These are phyloP conservation scores for Omphalea diandra DNA, from an alignment of 441 rosid genomes.

Conservation along the genomic window DNA sequence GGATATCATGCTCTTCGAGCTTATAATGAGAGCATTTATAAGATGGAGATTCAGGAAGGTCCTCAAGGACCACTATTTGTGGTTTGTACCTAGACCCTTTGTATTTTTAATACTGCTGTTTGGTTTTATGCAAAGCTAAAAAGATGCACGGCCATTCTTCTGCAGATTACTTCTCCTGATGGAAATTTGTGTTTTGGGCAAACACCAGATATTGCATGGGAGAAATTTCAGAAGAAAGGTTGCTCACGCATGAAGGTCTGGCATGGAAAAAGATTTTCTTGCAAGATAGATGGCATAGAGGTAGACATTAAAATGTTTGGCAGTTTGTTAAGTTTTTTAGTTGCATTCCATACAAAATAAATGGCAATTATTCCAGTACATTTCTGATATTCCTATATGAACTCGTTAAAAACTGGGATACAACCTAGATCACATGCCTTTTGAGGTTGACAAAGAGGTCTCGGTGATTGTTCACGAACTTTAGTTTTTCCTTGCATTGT, in stretches of 20 bases:
- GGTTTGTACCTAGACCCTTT: slow-evolving; percentile 40
- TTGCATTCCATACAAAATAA: background rate
- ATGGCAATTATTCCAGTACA: background rate
- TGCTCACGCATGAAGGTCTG: slow-evolving; percentile 49
- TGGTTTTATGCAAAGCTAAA: slow-evolving; percentile 16
- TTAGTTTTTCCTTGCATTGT: background rate
- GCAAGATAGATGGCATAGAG: slow-evolving; percentile 77
- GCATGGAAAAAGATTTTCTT: slow-evolving; percentile 78
- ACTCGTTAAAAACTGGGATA: background rate
- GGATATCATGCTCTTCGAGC: slow-evolving; percentile 74
- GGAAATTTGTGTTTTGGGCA: slow-evolving; percentile 66
- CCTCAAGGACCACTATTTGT: slow-evolving; percentile 76
- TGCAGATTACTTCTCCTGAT: slow-evolving; percentile 62
- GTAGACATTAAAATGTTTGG: slow-evolving; percentile 34
- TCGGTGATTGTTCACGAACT: background rate
- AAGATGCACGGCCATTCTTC: slow-evolving; percentile 1
- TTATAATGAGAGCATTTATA: slow-evolving; percentile 55
- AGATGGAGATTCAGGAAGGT: slow-evolving; percentile 76
- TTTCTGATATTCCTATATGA: background rate
- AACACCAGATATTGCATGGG: slow-evolving; percentile 87
- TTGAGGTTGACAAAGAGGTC: background rate
- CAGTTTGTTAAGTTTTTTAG: slow-evolving; percentile 9
- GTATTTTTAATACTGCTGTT: slow-evolving; percentile 18
- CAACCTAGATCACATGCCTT: background rate
- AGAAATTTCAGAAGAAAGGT: slow-evolving; percentile 69